These are phyloP conservation scores for Eimeria maxima DNA, from an alignment of 169 alveolate genomes.

Conservation along the genomic window DNA sequence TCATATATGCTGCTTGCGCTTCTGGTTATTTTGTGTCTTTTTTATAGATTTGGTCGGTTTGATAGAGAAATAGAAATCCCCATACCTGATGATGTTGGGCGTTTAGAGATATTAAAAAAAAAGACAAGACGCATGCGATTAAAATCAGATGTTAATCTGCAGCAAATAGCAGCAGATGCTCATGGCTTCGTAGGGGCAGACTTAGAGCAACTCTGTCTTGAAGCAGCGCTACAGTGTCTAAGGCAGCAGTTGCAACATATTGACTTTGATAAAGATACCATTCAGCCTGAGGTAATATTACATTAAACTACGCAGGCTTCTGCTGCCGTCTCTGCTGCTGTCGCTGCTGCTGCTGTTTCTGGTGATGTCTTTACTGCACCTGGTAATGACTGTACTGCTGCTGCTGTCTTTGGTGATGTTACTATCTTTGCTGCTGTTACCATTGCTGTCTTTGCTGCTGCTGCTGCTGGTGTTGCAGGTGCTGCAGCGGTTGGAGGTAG, in stretches of 20 bases:
- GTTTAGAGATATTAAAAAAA: conserved; percentile 93
- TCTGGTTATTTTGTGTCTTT: background rate
- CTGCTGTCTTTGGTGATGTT: too few species aligned
- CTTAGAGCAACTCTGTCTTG: conserved; percentile 97
- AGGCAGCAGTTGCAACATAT: conserved; percentile 98
- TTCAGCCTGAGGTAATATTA: conserved; percentile 98
- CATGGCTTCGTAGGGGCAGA: conserved; percentile 97
- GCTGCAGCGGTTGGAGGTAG: too few species aligned
- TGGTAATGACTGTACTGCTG: too few species aligned
- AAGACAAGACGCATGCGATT: conserved; percentile 93
- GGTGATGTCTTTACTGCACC: too few species aligned
- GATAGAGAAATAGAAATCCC: conserved; percentile 94
- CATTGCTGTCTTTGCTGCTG: too few species aligned
- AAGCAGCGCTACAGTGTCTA: conserved; percentile 98
- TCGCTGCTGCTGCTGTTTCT: too few species aligned
- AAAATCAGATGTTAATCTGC: conserved; percentile 90
- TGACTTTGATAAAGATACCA: conserved; percentile 98
- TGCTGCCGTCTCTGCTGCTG: too few species aligned
- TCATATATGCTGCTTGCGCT: too few species aligned
- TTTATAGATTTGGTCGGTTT: conserved; percentile 90
- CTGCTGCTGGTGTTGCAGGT: too few species aligned
- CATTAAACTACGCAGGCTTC: too few species aligned
- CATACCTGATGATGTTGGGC: conserved; percentile 93
- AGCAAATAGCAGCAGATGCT: conserved; percentile 94
- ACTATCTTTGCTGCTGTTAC: too few species aligned